Evolutionary conservation across 179 eudicot species (phyloP).

Genomic region (Silene noctiflora): DNA sequence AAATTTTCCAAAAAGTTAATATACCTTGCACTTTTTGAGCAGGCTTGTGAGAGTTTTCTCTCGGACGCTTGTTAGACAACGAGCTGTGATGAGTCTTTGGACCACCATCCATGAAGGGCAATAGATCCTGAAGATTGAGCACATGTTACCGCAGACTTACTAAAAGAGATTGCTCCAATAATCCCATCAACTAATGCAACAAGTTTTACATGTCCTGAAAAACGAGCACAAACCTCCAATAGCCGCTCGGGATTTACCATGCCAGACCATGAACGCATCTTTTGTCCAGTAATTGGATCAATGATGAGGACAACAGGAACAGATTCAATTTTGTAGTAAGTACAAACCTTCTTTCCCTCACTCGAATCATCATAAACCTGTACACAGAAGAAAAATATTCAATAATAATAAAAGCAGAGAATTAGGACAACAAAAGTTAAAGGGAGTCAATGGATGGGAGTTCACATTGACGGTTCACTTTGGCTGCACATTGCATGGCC

Average conservation of each 20-base stretch:
- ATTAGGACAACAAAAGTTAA: not conserved
- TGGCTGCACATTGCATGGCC: too few species aligned
- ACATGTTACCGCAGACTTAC: slow-evolving; percentile 7
- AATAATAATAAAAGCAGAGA: too few species aligned
- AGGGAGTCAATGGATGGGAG: not conserved
- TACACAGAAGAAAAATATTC: not conserved
- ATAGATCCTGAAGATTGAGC: slow-evolving; percentile 56
- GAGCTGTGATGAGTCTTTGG: slow-evolving; percentile 65
- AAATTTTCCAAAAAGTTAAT: not conserved
- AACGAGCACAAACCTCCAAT: slow-evolving; percentile 59
- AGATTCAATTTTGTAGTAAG: slow-evolving; percentile 76
- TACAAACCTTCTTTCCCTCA: slow-evolving; percentile 93
- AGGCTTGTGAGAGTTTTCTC: slow-evolving; percentile 54
- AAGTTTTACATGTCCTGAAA: not conserved
- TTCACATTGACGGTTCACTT: too few species aligned
- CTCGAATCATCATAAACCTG: slow-evolving; percentile 87
- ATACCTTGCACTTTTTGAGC: slow-evolving; percentile 52
- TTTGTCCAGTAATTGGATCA: slow-evolving; percentile 95
- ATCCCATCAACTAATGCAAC: not conserved
- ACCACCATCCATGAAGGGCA: slow-evolving; percentile 81
- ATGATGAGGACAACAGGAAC: slow-evolving; percentile 71
- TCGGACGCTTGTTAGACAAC: slow-evolving; percentile 83
- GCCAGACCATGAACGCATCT: slow-evolving; percentile 93
- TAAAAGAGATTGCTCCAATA: not conserved
- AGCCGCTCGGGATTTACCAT: slow-evolving; percentile 91